Base-by-base conservation (phyloP, 2,329 filamentous ascomycete species). In the Fusarium haematococcum region DNA sequence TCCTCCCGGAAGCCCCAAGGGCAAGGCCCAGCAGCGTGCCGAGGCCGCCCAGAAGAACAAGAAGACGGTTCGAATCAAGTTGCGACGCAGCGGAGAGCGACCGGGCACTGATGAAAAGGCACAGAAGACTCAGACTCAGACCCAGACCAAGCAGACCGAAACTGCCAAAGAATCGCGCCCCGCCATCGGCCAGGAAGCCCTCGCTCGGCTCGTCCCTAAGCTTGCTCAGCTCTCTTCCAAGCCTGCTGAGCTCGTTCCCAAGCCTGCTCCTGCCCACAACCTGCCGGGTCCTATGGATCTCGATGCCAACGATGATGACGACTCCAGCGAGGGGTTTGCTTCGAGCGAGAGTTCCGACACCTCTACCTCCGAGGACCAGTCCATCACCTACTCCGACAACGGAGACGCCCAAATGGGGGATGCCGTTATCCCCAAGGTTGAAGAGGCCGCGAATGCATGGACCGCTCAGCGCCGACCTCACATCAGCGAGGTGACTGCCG, bases 331-430 rank as follows among this genome's bases (percentile, higher is more conserved):
- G 43, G 20, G 16, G 13, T 25, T 32, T 8, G 27, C 35, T 16
- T 25, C 13, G 11, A 23, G 13, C 11, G 27, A 60, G 13, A 41
- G 39, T 5, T 30, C 30, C 10, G 52, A 35, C n/a, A 23, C 37
- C 18, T 16, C 10, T 30, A 32, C 20, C 13, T 14, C 25, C 6
- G 39, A 39, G 9, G 45, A 25, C 18, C 14, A 39, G 25, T 18
- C 37, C 23, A 8, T n/a, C 23, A 56, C 23, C 11, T 16, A n/a
- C 14, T 25, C 41, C 4, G 32, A 59, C 16, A 16, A 33, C 14
- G 58, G 60, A 52, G 62, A 74, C 27, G 30, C 10, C 4, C 54
- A 59, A 16, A 70, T 73, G 72, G 60, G 67, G 6, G 65, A 70
- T 23, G 43, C 32, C 16, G 14, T 45, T 5, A 27, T n/a, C 37